phyloP scores from a whole-genome alignment of 768 basidiomycete genomes.

The Boletus rubescentipes region DNA sequence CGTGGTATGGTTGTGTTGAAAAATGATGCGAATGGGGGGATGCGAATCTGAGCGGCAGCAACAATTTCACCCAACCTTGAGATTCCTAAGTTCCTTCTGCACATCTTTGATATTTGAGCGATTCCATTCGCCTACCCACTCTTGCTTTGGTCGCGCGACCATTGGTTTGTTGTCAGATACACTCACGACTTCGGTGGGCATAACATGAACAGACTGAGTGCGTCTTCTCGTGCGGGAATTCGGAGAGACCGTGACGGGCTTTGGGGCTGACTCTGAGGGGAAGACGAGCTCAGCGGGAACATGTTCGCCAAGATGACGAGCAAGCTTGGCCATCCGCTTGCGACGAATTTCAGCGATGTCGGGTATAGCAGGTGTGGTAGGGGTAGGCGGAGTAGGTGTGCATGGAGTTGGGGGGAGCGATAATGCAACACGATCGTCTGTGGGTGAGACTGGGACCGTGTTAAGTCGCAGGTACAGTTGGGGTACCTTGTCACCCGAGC shows the following conservation, averaged over 20 bases:
- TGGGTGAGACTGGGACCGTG: slow-evolving; percentile 9
- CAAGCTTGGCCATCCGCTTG: slow-evolving; percentile 56
- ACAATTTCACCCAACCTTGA: slow-evolving; percentile 20
- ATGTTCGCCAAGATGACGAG: slow-evolving; percentile 57
- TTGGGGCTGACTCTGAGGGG: slow-evolving; percentile 14
- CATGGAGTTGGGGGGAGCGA: slow-evolving; percentile 14
- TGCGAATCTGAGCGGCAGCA: neutral
- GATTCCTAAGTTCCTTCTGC: slow-evolving; percentile 35
- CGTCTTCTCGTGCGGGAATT: slow-evolving; percentile 3
- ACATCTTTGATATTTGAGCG: slow-evolving; percentile 38
- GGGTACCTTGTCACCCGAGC: slow-evolving; percentile 14
- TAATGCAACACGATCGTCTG: slow-evolving; percentile 6
- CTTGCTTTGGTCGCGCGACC: neutral
- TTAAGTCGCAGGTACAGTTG: slow-evolving; percentile 27
- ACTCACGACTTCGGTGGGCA: neutral
- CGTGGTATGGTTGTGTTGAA: neutral
- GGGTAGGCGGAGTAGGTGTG: slow-evolving; percentile 15
- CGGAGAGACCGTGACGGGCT: neutral
- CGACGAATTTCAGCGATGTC: slow-evolving; percentile 38
- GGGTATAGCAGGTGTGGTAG: slow-evolving; percentile 21
- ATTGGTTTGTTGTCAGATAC: neutral
- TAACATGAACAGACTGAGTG: slow-evolving; percentile 16
- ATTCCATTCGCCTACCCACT: slow-evolving; percentile 45
- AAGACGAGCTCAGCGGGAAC: slow-evolving; percentile 57
- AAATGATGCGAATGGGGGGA: neutral